Base-by-base conservation (phyloP, 2,329 filamentous ascomycete species). In the Xylariaceae sp. region DNA sequence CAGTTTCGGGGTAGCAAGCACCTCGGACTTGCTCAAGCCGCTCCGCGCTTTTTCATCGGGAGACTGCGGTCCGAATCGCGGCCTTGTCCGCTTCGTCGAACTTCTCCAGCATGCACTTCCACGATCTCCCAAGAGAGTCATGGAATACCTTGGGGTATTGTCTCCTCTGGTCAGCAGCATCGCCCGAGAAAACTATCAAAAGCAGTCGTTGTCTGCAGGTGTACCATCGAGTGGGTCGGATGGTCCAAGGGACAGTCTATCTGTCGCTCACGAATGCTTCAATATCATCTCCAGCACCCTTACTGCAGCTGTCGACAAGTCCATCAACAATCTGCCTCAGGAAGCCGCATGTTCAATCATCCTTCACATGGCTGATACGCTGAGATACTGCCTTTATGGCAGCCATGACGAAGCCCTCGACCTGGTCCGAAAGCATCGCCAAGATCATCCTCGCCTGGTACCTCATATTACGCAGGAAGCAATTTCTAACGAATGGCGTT, bases 401-500 rank as follows among this genome's bases (percentile, higher is more conserved):
- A 55, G 56, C 4, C 56, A 60, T 16, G 38, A 53, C 11, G 49
- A 59, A 27, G 63, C 65, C n/a, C 35, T 33, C 3, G 51, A 57
- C 4, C 37, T 53, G 19, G 39, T 64, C 12, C 38, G 51, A 19
- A 44, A 54, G 8, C 59, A 63, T 38, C 52, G 40, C 28, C 46
- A 48, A 23, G 47, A 37, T 5, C 47, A 60, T 35, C 65, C 68
- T 0, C 40, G 59, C 7, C 55, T 72, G 16, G 49, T 60, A 6
- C 39, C 44, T 3, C 55, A 52, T 3, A 59, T 59, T 36, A 62
- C 63, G 1, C 50, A 63, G 1, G 69, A 73, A 7, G 63, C 78
- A 0, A 64, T 83, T 12, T 59, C 68, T 1, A 65, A 68, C 33
- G 70, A 77, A 35, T 93, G 84, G 80, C 80, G 77, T 32, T 78